A percentile compares a stretch with the other conserved stretches of the same genome.
Conservation (phyloP, 768 basidiomycete species). For the Suillus alpinus region DNA sequence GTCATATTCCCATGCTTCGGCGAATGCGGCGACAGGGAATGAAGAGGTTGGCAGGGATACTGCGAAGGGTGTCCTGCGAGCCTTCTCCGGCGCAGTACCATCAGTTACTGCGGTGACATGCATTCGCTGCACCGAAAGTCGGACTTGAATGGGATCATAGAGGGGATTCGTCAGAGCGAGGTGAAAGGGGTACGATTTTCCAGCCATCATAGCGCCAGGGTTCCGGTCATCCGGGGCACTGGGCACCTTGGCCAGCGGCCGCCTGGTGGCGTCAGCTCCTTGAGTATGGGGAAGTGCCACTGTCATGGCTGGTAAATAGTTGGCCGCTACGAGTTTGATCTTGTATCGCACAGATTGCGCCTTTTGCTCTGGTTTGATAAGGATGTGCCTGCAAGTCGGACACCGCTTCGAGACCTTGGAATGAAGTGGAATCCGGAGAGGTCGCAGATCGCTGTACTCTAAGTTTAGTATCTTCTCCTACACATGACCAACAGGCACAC, state of each 20-base stretch:
- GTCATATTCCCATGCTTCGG: constrained; percentile 98
- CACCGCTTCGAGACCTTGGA: constrained; percentile 96
- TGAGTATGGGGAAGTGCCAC: constrained; percentile 63
- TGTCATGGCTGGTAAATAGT: constrained; percentile 86
- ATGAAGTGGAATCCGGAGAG: constrained; percentile 87
- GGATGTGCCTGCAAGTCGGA: constrained; percentile 88
- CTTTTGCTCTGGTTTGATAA: constrained; percentile 98
- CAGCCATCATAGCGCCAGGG: constrained; percentile 56
- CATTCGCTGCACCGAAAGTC: constrained; percentile 75
- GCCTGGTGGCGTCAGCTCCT: constrained; percentile 30
- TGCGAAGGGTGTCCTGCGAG: constrained; percentile 71
- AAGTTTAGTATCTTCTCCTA: background rate
- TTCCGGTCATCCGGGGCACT: constrained; percentile 36
- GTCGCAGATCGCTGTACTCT: constrained; percentile 67
- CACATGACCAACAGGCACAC: constrained; percentile 12
- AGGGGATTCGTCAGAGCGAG: constrained; percentile 92
- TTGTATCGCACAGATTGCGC: constrained; percentile 92
- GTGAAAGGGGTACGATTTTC: constrained; percentile 84
- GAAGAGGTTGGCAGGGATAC: constrained; percentile 73
- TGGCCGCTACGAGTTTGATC: constrained; percentile 95
- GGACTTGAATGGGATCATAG: constrained; percentile 92
- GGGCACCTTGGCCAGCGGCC: constrained; percentile 34
- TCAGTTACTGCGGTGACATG: constrained; percentile 46
- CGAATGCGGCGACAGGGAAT: constrained; percentile 86
- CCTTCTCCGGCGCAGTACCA: constrained; percentile 46